Evolutionary conservation across 2,329 filamentous ascomycete species (phyloP), one percentile per base, ranked within the genome.

Genomic region (Magnaporthiopsis poae): DNA sequence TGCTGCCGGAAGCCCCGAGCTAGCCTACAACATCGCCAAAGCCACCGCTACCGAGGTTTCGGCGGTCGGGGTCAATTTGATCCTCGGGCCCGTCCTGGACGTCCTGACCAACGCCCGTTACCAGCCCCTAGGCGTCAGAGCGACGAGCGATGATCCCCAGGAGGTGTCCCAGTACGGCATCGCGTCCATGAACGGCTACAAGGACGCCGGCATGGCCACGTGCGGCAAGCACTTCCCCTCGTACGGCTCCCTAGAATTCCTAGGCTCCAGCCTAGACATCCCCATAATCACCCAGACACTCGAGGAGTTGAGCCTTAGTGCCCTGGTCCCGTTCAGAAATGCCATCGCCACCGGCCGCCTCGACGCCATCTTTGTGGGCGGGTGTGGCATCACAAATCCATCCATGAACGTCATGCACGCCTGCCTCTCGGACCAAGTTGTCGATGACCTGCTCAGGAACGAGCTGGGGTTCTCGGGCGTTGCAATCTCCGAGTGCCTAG

Each of bases 141-240:
- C 94, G 46, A 90, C 89, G 25, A 91, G 94, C 5, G 95, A 98
- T 73, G 92, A 99, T 71, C 93, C 95, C 1, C 92, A 96, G 72
- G 92, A 98, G 78, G 94, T 96, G 1, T 96, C 93, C 0, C 90
- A 92, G 67, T 98, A 94, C 77, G 92, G 91, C 63, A 91, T 96
- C 62, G 91, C 93, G 31, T 92, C 90, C 68, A 90, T 98, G 80
- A 93, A 90, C 74, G 95, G 95, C 61, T 96, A 96, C 76, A 92
- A 94, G 72, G 91, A 96, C 75, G 93, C 91, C 13, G 93, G 94
- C 0, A 79, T 97, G 62, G 91, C 89, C 2, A 96, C 92, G 0
- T 92, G 95, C 73, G 94, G 94, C 67, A 98, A 98, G 76, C 94
- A 98, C 76, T 97, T 98, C 71, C 94, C 94, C 3, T 96, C 92